Evolutionary conservation across 164 flowering plant species (phyloP).

Genomic region (Pachysandra terminalis): DNA sequence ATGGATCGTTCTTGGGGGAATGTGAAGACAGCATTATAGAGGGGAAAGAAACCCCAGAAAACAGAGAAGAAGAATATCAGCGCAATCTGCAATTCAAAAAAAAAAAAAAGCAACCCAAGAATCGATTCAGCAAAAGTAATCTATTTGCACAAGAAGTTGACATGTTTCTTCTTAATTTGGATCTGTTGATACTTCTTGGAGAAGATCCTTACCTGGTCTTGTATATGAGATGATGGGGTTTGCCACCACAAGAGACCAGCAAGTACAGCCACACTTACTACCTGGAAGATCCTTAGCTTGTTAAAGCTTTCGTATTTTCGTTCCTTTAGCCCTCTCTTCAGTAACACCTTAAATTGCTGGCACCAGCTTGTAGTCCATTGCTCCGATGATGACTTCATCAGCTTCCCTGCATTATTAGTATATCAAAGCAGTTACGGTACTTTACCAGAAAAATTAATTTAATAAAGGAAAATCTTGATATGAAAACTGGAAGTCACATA

Average conservation of each 20-base stretch:
- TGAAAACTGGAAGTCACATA: too few relatives aligned
- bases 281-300: conserved; percentile 84
- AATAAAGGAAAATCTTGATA: too few relatives aligned
- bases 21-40: conserved; percentile 98
- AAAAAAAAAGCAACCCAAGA: neutral
- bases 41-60: conserved; percentile 99
- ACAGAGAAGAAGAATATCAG: conserved; percentile 97
- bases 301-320: conserved; percentile 82
- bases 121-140: too few relatives aligned
- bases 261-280: conserved; percentile 77
- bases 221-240: conserved; percentile 77
- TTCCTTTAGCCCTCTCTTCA: conserved; percentile 80
- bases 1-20: conserved; percentile 92
- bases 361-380: conserved; percentile 97
- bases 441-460: neutral
- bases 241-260: conserved; percentile 98
- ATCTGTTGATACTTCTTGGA: neutral
- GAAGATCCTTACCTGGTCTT: conserved; percentile 59
- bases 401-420: conserved; percentile 34
- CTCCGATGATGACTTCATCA: conserved; percentile 34
- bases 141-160: too few relatives aligned
- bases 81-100: conserved; percentile 64
- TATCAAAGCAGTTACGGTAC: too few relatives aligned
- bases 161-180: neutral
- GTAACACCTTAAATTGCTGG: conserved; percentile 81